phyloP scores from a whole-genome alignment of 805 yeast genomes.

The Kuraishia piskuri region DNA sequence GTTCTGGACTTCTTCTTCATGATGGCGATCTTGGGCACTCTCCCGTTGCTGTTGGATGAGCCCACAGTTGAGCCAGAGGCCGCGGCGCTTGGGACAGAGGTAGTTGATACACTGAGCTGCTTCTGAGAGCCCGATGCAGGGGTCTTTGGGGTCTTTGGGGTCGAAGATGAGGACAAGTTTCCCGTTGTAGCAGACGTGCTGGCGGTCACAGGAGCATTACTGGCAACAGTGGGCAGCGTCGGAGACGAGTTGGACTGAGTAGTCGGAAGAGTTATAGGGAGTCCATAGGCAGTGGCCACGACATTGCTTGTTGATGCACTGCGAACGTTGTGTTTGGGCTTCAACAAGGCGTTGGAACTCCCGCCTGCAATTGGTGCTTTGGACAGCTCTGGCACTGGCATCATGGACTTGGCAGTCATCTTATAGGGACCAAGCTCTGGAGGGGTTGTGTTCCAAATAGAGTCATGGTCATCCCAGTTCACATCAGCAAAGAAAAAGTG shows the following conservation, averaged over 20 bases:
- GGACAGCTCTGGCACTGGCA: constrained; percentile 52
- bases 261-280: constrained; percentile 3
- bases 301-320: constrained; percentile 4
- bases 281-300: constrained; percentile 3
- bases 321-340: constrained; percentile 3
- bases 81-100: background rate
- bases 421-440: constrained; percentile 69
- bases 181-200: background rate
- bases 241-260: constrained; percentile 4
- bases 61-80: background rate
- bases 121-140: background rate
- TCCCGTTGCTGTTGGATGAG: background rate
- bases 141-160: background rate
- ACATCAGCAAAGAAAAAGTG: constrained; percentile 56
- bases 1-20: background rate
- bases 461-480: constrained; percentile 43
- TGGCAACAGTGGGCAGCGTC: constrained; percentile 2
- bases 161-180: constrained; percentile 1
- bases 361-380: constrained; percentile 11
- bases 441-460: constrained; percentile 50
- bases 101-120: background rate
- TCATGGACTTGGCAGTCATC: constrained; percentile 71
- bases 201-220: background rate
- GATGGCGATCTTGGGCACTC: background rate
- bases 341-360: background rate